Conservation (phyloP, 495 filamentous ascomycete genomes). For the Aspergillus cavernicola region DNA sequence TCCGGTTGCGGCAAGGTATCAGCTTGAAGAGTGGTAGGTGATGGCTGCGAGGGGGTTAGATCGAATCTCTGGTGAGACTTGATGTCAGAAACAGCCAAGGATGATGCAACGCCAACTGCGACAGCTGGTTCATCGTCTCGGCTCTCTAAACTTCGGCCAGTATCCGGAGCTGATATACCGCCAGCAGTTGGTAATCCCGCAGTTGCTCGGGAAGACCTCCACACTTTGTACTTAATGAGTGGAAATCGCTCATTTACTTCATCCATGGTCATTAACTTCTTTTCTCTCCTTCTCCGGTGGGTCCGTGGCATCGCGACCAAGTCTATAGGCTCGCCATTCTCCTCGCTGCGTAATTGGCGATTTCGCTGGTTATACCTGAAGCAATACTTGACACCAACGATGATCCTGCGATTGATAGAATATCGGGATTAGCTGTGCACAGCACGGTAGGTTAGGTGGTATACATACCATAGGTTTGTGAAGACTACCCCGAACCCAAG, state of each 20-base stretch:
- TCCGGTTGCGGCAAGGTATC: constrained; percentile 11
- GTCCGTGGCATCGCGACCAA: constrained; percentile 72
- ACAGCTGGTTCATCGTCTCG: constrained; percentile 14
- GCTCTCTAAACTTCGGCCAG: constrained; percentile 25
- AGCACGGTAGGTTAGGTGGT: not conserved
- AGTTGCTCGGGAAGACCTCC: constrained; percentile 77
- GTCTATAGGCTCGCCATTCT: constrained; percentile 83
- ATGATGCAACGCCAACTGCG: constrained; percentile 9
- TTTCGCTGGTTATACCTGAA: constrained; percentile 97
- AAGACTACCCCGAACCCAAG: constrained; percentile 98
- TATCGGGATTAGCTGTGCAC: not conserved
- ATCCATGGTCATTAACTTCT: constrained; percentile 98
- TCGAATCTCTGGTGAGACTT: constrained; percentile 21
- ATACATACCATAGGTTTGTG: constrained; percentile 87
- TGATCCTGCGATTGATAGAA: constrained; percentile 67
- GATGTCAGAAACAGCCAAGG: constrained; percentile 7
- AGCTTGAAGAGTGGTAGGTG: constrained; percentile 13
- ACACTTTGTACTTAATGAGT: constrained; percentile 90
- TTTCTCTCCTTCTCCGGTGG: constrained; percentile 83
- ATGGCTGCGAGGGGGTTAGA: constrained; percentile 14
- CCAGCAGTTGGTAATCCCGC: constrained; percentile 81
- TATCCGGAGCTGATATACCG: constrained; percentile 70
- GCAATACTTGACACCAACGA: constrained; percentile 98
- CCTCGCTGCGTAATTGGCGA: constrained; percentile 69
- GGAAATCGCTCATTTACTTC: constrained; percentile 98